Percentiles rank a stretch among this genome's conserved stretches.
Conservation (phyloP, 768 basidiomycete species). For the Naematelia encephala region DNA sequence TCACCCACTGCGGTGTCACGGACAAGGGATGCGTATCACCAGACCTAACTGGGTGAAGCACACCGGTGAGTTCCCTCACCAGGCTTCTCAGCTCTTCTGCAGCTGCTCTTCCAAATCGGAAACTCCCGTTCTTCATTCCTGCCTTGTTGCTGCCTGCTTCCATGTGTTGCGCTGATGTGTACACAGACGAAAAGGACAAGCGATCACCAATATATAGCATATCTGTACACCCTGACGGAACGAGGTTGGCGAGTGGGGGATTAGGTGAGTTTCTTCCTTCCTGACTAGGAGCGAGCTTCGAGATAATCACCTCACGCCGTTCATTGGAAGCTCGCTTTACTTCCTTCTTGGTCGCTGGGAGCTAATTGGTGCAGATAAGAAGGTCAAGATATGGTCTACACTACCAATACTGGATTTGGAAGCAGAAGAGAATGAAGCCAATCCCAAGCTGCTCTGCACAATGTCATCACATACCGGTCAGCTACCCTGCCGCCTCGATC, state of each 20-base stretch:
- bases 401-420: constrained; percentile 80
- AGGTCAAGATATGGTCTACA: constrained; percentile 96
- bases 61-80: constrained; percentile 46
- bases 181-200: constrained; percentile 59
- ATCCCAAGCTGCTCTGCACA: constrained; percentile 82
- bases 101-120: too few species aligned
- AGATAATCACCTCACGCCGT: too few species aligned
- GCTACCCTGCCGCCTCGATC: constrained; percentile 12
- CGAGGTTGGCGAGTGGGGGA: constrained; percentile 94
- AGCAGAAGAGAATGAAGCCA: constrained; percentile 63
- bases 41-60: constrained; percentile 49
- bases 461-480: constrained; percentile 84
- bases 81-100: too few species aligned
- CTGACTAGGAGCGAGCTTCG: neutral
- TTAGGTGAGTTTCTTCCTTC: constrained; percentile 53
- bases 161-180: constrained; percentile 2
- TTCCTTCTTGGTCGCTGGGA: too few species aligned
- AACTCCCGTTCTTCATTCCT: neutral
- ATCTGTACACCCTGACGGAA: constrained; percentile 91
- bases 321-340: too few species aligned
- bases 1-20: neutral
- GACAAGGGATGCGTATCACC: constrained; percentile 37
- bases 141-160: neutral
- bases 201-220: constrained; percentile 84
- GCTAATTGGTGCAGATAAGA: constrained; percentile 73